Percentiles rank a stretch among this genome's conserved stretches.
These are phyloP conservation scores for Castanospermum australe DNA, from an alignment of 306 rosid genomes.

Conservation along the genomic window DNA sequence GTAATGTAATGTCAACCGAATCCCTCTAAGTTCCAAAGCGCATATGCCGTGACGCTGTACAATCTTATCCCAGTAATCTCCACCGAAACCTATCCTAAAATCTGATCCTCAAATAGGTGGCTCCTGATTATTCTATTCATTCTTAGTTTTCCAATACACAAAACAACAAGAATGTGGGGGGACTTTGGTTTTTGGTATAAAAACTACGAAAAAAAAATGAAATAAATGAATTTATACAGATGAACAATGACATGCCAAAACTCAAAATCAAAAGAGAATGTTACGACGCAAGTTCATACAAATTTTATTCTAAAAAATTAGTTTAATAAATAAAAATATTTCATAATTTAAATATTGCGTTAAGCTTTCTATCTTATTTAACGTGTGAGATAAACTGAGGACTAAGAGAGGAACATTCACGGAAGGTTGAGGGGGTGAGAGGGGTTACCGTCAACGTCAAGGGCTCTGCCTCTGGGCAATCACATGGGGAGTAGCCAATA, in stretches of 20 bases:
- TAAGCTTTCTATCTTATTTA: no score
- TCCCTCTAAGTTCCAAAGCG: background rate
- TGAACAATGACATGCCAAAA: background rate
- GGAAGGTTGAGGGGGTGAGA: background rate
- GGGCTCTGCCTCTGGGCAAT: background rate
- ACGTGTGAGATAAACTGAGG: no score
- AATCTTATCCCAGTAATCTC: background rate
- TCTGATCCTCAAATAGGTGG: constrained; percentile 4
- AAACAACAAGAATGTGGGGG: background rate
- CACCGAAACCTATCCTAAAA: background rate
- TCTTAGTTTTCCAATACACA: background rate
- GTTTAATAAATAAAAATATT: no score
- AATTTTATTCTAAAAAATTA: no score
- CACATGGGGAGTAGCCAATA: constrained; percentile 36
- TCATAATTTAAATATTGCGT: no score
- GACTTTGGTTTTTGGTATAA: background rate
- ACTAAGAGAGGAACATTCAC: no score
- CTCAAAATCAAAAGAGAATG: no score
- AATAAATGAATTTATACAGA: background rate
- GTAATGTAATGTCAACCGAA: background rate
- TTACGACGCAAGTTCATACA: no score
- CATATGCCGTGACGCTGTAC: background rate
- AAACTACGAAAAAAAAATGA: background rate
- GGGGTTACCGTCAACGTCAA: background rate
- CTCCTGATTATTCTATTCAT: background rate